Percentiles rank a stretch among this genome's conserved stretches.
phyloP scores from a whole-genome alignment of 2,329 filamentous ascomycete species.

The Fusarium beomiforme region DNA sequence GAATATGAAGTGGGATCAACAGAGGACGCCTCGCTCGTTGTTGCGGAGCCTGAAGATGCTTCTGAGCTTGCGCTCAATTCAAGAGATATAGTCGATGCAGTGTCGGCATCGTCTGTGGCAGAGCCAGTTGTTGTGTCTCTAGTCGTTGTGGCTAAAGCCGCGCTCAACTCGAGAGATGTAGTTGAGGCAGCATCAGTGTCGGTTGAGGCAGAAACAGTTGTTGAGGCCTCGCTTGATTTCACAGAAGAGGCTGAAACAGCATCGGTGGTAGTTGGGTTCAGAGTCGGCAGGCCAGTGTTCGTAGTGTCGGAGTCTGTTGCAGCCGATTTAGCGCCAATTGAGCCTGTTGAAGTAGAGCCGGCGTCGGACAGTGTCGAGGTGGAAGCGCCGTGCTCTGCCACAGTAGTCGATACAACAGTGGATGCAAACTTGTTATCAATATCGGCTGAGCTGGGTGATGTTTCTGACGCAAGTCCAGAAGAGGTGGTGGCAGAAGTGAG shows the following conservation, averaged over 20 bases:
- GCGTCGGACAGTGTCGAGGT: background rate
- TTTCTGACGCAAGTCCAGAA: background rate
- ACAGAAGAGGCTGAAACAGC: background rate
- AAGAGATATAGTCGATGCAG: background rate
- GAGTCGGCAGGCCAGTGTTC: background rate
- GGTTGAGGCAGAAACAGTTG: background rate
- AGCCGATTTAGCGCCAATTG: background rate
- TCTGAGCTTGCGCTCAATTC: background rate
- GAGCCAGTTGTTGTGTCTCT: background rate
- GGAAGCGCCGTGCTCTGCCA: background rate
- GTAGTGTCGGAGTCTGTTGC: background rate
- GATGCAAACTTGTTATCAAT: background rate
- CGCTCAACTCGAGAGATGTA: background rate
- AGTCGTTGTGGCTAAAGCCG: background rate
- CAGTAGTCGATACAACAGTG: background rate
- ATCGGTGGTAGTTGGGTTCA: background rate
- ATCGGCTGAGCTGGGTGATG: background rate
- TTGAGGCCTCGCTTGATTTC: too few relatives aligned
- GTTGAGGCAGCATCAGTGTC: background rate
- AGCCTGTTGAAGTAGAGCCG: background rate
- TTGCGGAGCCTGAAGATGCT: background rate
- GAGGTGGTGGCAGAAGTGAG: background rate
- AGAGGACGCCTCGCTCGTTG: too few relatives aligned
- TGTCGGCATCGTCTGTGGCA: background rate
- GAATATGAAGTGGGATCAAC: background rate